phyloP scores from a whole-genome alignment of 257 asterid species.

The Echium plantagineum region DNA sequence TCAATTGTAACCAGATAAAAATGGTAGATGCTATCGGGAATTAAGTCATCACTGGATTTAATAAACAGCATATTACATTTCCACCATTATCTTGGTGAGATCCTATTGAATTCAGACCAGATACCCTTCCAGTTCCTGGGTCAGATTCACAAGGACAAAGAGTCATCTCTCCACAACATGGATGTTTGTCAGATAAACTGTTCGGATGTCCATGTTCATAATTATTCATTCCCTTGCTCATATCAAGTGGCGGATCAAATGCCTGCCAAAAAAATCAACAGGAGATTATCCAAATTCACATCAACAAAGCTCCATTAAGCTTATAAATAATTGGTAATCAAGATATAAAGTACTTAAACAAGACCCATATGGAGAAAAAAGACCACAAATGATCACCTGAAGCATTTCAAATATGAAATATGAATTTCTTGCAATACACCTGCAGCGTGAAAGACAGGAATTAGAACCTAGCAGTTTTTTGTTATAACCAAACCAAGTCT shows the following conservation, averaged over 20 bases:
- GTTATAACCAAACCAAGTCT: background rate
- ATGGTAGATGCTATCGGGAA: slow-evolving; percentile 20
- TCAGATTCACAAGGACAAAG: slow-evolving; percentile 22
- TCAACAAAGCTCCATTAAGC: background rate
- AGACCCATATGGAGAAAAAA: background rate
- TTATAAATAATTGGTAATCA: background rate
- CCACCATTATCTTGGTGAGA: slow-evolving; percentile 17
- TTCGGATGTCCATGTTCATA: slow-evolving; percentile 31
- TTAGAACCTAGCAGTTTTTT: slow-evolving; percentile 13
- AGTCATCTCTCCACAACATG: slow-evolving; percentile 26
- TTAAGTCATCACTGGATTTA: slow-evolving; percentile 29
- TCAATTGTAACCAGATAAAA: slow-evolving; percentile 11
- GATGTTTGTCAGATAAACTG: slow-evolving; percentile 23
- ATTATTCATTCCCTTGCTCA: slow-evolving; percentile 45
- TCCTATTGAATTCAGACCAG: slow-evolving; percentile 23
- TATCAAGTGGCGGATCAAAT: slow-evolving; percentile 92
- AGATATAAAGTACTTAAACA: background rate
- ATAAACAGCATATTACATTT: slow-evolving; percentile 18
- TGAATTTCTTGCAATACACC: slow-evolving; percentile 86
- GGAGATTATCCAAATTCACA: background rate
- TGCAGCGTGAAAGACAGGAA: slow-evolving; percentile 25
- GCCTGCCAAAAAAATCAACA: slow-evolving; percentile 42
- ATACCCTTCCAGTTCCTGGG: slow-evolving; percentile 21
- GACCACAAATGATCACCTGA: slow-evolving; percentile 44
- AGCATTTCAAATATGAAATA: slow-evolving; percentile 94